Conservation (phyloP, 305 asterid species). For the Rubia peregrina region DNA sequence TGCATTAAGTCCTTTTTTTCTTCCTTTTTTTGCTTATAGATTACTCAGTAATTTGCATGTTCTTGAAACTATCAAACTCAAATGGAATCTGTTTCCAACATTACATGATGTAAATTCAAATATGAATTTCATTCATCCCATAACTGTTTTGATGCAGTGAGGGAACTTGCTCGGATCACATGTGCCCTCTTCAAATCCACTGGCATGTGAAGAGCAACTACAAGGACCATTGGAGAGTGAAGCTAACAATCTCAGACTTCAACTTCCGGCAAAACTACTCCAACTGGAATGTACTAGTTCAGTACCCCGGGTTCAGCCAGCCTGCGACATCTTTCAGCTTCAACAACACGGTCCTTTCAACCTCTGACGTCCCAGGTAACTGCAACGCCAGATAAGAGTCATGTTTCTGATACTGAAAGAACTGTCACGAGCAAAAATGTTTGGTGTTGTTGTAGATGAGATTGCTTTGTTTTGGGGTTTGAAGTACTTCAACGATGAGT, state of each 20-base stretch:
- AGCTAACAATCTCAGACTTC: conserved; percentile 52
- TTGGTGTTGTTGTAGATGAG: conserved; percentile 38
- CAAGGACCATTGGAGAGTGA: conserved; percentile 51
- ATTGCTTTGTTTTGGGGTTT: conserved; percentile 62
- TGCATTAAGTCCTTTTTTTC: conserved; percentile 42
- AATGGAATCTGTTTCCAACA: not conserved
- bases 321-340: conserved; percentile 36
- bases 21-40: not conserved
- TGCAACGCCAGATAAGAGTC: not conserved
- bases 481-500: conserved; percentile 28
- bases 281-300: conserved; percentile 56
- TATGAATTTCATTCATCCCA: too few species aligned
- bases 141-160: conserved; percentile 25
- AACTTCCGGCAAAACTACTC: conserved; percentile 49
- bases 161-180: conserved; percentile 50
- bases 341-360: conserved; percentile 38
- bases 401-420: not conserved
- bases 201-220: conserved; percentile 64
- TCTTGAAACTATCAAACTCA: not conserved
- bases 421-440: not conserved
- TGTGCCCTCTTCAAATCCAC: conserved; percentile 68
- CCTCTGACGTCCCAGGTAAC: conserved; percentile 40
- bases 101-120: too few species aligned
- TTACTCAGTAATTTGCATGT: not conserved
- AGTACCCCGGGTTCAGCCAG: conserved; percentile 53